Evolutionary conservation across 1,284 basidiomycete genomes (phyloP), one percentile per base, ranked within the genome.

Genomic region (Singerocomus rubriflavus): DNA sequence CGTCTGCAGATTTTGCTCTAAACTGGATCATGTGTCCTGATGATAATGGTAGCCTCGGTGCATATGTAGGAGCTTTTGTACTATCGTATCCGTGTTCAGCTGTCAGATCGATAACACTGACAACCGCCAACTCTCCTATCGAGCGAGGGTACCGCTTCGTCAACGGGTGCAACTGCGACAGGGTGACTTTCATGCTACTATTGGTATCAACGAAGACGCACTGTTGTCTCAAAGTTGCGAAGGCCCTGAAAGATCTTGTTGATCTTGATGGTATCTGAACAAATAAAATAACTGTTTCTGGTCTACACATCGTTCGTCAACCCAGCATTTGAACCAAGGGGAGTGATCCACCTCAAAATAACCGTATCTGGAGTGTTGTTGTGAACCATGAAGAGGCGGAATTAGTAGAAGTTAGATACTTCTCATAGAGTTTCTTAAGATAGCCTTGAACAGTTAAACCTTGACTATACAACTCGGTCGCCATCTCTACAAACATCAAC

Each of bases 11-110:
- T 51, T 74, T 70, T n/a, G 82, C 85, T 52, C 79, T 71, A 66
- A 93, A 87, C 55, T 88, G 85, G 40, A 93, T 82, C 91, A 92
- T 92, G 57, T 93, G 85, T 4, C 88, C 88, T 1, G 83, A 84
- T 11, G 88, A 90, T 21, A 88, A 68, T 14, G 90, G 88, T 14
- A 92, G 71, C 26, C 67, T 67, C 3, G 90, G 84, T 55, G 77
- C 70, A 61, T 77, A 85, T 4, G 73, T 74, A 0, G 88, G 86
- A n/a, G 81, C 72, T 57, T 85, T 86, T 6, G 74, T 72, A 58
- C 81, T 88, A 55, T 91, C 84, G 62, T 86, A 91, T 31, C 77
- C 80, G 41, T 66, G 51, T 3, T 83, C 86, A 26, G 74, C 71
- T 1, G 91, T 92, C 29, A 93, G 68, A 65, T 93, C 91, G 11